Evolutionary conservation across 192 early-diverging fungal genomes (phyloP), one percentile per base, ranked within the genome.

Genomic region (Backusella macrospora): DNA sequence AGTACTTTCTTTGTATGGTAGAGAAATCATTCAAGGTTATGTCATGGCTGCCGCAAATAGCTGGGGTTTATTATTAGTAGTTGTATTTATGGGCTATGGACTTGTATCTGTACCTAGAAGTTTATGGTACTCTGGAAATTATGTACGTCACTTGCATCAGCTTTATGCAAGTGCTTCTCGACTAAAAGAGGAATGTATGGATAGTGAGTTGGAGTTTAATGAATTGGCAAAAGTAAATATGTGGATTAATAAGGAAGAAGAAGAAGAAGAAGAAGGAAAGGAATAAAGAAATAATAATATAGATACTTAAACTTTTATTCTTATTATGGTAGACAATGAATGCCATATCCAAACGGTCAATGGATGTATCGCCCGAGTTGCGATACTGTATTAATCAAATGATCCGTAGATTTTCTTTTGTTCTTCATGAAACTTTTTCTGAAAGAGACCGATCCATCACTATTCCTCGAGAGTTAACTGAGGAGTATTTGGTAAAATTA

Each of bases 1-100:
- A 8, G 6, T 10, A 63, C n/a, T 65, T 15, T n/a, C 38, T 76
- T 34, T 37, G 67, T 68, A 29, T 37, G 66, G 62, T 67, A 94
- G 87, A 76, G 85, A 85, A 47, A 84, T 81, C 64, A 76, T 98
- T 21, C 82, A 91, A 29, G 90, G 89, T 3, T 91, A 95, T 68
- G 83, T 95, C 29, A 99, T 99, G 90, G 95, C 97, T 0, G 88
- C 92, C 59, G 92, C 93, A 44, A 99, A 99, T 82, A 95, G 94
- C 71, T 99, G 93, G 92, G 97, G 97, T 47, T 85, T 99, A 39
- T 78, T 96, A 26, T 88, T 97, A 16, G 88, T 93, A 37, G 92
- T 95, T 62, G 85, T 94, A 2, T 92, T 98, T 78, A 91, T 99
- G 90, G 94, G 96, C 18, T 96, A 96, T 79, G 97, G 97, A 0